These are phyloP conservation scores for Hippophae tibetana DNA, from an alignment of 306 rosid species.

Conservation along the genomic window DNA sequence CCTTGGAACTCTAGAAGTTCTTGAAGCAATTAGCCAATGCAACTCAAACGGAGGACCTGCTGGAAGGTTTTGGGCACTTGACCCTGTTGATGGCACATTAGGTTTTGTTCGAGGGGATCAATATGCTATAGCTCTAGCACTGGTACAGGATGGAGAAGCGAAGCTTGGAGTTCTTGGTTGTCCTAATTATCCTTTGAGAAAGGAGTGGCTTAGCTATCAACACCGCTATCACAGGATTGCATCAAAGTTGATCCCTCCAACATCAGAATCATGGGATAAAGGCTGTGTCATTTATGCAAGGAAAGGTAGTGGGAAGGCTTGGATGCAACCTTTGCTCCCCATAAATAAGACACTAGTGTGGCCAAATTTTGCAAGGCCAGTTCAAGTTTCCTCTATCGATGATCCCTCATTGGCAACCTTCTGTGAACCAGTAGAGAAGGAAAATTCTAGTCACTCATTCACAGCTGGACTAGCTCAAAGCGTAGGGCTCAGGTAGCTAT, in stretches of 20 bases:
- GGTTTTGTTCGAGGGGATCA: constrained; percentile 94
- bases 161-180: constrained; percentile 93
- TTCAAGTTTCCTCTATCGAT: constrained; percentile 66
- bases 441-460: constrained; percentile 93
- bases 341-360: constrained; percentile 46
- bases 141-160: constrained; percentile 80
- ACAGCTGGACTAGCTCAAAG: constrained; percentile 90
- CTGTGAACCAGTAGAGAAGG: constrained; percentile 96
- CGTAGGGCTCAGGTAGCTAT: constrained; percentile 77
- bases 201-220: constrained; percentile 76
- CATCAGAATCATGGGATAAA: constrained; percentile 84
- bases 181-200: constrained; percentile 96
- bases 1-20: constrained; percentile 56
- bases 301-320: constrained; percentile 67
- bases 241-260: constrained; percentile 55
- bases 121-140: constrained; percentile 88
- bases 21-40: constrained; percentile 75
- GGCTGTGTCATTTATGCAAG: constrained; percentile 84
- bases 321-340: constrained; percentile 86
- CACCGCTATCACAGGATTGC: constrained; percentile 81
- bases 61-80: constrained; percentile 86
- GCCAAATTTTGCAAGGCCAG: constrained; percentile 72
- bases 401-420: constrained; percentile 84
- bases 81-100: constrained; percentile 93
- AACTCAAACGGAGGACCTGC: constrained; percentile 66